Conservation (phyloP, 2,329 filamentous ascomycete genomes). For the Ophiosphaerella herpotricha region DNA sequence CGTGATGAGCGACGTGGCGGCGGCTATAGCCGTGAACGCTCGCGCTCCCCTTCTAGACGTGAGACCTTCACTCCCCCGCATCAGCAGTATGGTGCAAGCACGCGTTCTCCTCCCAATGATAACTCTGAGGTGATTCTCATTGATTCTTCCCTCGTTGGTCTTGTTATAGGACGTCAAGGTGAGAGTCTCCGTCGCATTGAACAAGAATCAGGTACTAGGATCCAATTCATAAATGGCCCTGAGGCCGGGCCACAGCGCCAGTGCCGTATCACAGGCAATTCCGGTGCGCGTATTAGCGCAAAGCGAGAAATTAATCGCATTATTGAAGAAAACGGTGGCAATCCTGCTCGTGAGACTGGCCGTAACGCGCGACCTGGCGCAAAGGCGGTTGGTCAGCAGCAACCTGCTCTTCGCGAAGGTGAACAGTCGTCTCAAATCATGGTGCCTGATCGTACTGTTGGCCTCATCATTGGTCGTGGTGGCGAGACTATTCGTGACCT, state of each 20-base stretch:
- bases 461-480: conserved; percentile 89
- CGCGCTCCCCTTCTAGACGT: conserved; percentile 69
- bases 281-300: conserved; percentile 73
- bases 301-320: conserved; percentile 84
- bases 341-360: conserved; percentile 46
- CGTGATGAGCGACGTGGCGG: conserved; percentile 65
- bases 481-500: conserved; percentile 92
- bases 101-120: conserved; percentile 68
- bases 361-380: conserved; percentile 48
- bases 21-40: conserved; percentile 71
- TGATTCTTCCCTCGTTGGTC: conserved; percentile 81
- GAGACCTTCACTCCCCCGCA: conserved; percentile 65
- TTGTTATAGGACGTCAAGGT: conserved; percentile 89
- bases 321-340: conserved; percentile 80
- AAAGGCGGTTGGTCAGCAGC: conserved; percentile 41
- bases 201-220: conserved; percentile 77
- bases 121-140: conserved; percentile 83
- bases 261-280: conserved; percentile 81
- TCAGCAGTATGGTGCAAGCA: conserved; percentile 54
- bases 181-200: conserved; percentile 89
- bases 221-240: conserved; percentile 82
- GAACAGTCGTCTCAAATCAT: conserved; percentile 91
- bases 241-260: conserved; percentile 76
- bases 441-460: conserved; percentile 91
- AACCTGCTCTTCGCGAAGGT: conserved; percentile 68